These are phyloP conservation scores for Cornus controversa DNA, from an alignment of 148 eudicot species.

Conservation along the genomic window DNA sequence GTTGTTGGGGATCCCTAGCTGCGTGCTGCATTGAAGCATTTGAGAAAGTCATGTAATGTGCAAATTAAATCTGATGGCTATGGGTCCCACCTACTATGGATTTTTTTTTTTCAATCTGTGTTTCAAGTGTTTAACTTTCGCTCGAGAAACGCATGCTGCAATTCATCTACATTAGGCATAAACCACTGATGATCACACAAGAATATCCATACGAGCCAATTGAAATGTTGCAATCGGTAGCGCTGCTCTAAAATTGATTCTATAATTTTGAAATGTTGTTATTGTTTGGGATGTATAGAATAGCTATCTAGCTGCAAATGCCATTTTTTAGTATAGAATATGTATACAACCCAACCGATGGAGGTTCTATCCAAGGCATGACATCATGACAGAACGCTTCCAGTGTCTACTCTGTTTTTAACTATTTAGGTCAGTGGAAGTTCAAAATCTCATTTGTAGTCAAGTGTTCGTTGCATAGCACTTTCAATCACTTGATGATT, in stretches of 20 bases:
- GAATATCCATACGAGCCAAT: no score
- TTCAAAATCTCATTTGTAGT: neutral
- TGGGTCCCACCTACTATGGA: neutral
- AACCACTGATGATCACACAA: neutral
- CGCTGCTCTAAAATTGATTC: neutral
- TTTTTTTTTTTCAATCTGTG: neutral
- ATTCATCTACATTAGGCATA: constrained; percentile 8
- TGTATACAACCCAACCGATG: neutral
- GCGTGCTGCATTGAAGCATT: no score
- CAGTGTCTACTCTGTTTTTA: neutral
- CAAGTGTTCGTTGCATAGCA: neutral
- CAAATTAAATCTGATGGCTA: neutral
- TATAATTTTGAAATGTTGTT: no score
- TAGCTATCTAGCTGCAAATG: neutral
- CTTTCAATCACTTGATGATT: neutral
- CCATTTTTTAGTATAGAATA: no score
- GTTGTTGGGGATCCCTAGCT: neutral
- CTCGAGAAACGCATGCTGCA: neutral
- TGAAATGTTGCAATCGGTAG: no score
- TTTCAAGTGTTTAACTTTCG: neutral
- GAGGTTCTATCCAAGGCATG: neutral
- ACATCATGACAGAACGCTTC: neutral
- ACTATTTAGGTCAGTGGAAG: neutral
- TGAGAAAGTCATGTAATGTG: no score
- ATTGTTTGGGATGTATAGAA: neutral